phyloP scores from a whole-genome alignment of 345 rosid species.

The Isatis tinctoria region DNA sequence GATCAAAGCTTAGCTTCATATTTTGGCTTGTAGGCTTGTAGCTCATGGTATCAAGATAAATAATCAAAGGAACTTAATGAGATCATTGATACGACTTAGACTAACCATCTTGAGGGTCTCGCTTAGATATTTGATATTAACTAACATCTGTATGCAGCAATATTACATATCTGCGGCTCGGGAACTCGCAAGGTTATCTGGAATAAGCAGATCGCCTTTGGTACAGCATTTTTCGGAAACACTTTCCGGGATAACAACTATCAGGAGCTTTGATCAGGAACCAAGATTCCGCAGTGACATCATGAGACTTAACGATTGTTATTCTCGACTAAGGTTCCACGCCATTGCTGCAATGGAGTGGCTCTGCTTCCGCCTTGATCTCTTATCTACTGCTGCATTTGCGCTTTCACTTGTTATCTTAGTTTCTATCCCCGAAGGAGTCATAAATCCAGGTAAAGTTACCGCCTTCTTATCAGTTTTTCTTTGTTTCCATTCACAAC shows the following conservation, averaged over 20 bases:
- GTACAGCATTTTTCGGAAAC: slow-evolving; percentile 88
- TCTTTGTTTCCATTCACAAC: not conserved
- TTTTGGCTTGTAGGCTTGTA: slow-evolving; percentile 4
- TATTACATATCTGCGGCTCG: slow-evolving; percentile 83
- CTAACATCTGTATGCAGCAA: slow-evolving; percentile 42
- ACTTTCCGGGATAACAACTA: slow-evolving; percentile 60
- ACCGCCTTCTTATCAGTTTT: not conserved
- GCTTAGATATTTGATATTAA: slow-evolving; percentile 6
- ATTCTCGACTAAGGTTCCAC: slow-evolving; percentile 60
- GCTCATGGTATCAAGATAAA: not conserved
- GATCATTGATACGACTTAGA: not conserved
- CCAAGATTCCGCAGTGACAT: slow-evolving; percentile 50
- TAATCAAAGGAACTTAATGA: not conserved
- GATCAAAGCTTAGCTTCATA: slow-evolving; percentile 2
- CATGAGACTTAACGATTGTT: slow-evolving; percentile 32
- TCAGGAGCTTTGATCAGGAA: slow-evolving; percentile 73
- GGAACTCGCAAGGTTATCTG: slow-evolving; percentile 86
- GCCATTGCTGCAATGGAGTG: slow-evolving; percentile 79
- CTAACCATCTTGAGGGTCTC: slow-evolving; percentile 6
- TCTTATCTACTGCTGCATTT: slow-evolving; percentile 74
- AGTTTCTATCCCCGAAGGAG: slow-evolving; percentile 63
- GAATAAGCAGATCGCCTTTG: slow-evolving; percentile 70
- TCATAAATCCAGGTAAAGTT: slow-evolving; percentile 66
- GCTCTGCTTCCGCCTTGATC: slow-evolving; percentile 77
- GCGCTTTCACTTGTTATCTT: slow-evolving; percentile 66